Conservation (phyloP, 768 basidiomycete genomes). For the Trametes sanguinea region DNA sequence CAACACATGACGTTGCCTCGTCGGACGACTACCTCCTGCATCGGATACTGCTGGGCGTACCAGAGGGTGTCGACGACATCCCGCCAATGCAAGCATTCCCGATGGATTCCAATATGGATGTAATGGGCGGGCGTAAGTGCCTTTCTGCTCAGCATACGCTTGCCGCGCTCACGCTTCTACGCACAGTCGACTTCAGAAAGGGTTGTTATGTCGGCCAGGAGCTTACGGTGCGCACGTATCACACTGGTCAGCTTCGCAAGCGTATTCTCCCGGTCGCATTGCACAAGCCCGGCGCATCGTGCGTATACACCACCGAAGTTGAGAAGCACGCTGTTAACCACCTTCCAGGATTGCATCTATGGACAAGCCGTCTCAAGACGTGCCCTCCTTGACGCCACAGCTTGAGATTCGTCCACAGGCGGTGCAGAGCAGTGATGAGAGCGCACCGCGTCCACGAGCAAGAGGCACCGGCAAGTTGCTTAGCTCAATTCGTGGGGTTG, state of each 20-base stretch:
- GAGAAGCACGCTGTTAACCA: background rate
- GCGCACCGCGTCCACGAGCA: slow-evolving; percentile 35
- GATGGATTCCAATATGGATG: slow-evolving; percentile 92
- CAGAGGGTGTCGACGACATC: slow-evolving; percentile 84
- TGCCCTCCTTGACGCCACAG: slow-evolving; percentile 18
- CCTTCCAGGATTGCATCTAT: background rate
- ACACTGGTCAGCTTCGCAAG: slow-evolving; percentile 89
- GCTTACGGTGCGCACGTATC: slow-evolving; percentile 93
- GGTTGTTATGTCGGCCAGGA: slow-evolving; percentile 99
- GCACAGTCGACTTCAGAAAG: slow-evolving; percentile 89
- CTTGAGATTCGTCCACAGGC: slow-evolving; percentile 35
- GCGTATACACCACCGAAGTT: background rate
- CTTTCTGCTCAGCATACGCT: background rate
- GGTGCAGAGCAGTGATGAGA: slow-evolving; percentile 28
- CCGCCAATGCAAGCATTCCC: slow-evolving; percentile 79
- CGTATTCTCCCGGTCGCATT: slow-evolving; percentile 82
- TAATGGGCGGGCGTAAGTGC: slow-evolving; percentile 87
- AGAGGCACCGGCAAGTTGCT: slow-evolving; percentile 79
- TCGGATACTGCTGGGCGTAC: slow-evolving; percentile 79
- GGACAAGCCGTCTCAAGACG: background rate
- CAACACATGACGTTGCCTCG: slow-evolving; percentile 55
- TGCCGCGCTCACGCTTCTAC: background rate
- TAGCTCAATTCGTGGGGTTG: slow-evolving; percentile 56
- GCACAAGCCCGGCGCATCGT: slow-evolving; percentile 40
- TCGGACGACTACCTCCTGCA: slow-evolving; percentile 71